Base-by-base conservation (phyloP, 176 grass and related monocot species). In the Oryza officinalis region DNA sequence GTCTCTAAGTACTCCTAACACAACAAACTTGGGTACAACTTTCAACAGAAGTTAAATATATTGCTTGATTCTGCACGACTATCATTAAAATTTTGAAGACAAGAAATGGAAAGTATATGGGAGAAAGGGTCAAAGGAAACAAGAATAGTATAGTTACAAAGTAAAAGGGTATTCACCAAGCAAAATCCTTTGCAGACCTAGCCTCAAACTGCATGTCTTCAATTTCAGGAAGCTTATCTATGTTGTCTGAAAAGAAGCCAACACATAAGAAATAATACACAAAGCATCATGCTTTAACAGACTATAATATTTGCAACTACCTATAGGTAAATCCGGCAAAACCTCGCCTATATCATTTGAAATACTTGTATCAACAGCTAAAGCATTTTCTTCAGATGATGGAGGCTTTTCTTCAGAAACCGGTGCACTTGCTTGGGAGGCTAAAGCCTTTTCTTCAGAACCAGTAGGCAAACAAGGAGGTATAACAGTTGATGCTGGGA, bases 141-240 rank as follows among this genome's bases (percentile, higher is more conserved):
- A 64, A 38, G 15, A 65, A 70, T 4, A 85, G 9, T 49, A 60
- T 46, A 68, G 60, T 57, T 54, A 25, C 57, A 61, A 61, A 65
- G 72, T 81, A 87, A 63, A 87, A 83, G 69, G 25, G 44, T 76
- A 4, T n/a, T 69, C 85, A 99, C 97, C 97, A 99, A 65, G 97
- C 97, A 38, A 61, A 85, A 86, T 99, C 97, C 75, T 78, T 95
- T 77, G 84, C 67, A 76, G 97, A 99, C 76, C 79, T 99, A 47
- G 97, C 97, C 78, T 99, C 97, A 89, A 99, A 99, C 77, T 96
- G 84, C 86, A 99, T 28, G 22, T 92, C 72, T 66, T 70, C 80
- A 80, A 67, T 47, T 25, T 92, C 88, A 78, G 90, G 79, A 84
- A 83, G 18, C 76, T 78, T 92, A 79, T 92, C 87, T 82, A 10